phyloP scores from a whole-genome alignment of 1,139 yeast genomes.

The Suzukiozyma palmioleophila region DNA sequence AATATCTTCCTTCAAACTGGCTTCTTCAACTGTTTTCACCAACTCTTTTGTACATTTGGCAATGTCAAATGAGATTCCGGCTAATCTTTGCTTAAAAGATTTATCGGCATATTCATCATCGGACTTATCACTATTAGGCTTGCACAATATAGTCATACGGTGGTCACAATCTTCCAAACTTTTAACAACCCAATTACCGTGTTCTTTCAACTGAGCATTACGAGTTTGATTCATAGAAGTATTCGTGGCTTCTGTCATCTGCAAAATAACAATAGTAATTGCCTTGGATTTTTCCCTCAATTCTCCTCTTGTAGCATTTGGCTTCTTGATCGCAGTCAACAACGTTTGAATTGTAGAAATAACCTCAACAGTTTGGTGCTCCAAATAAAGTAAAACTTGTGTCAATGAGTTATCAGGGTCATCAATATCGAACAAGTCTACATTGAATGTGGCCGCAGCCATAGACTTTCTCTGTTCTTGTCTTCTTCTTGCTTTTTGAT shows the following conservation, averaged over 20 bases:
- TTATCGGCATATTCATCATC: slow-evolving; percentile 78
- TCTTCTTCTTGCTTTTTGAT: slow-evolving; percentile 37
- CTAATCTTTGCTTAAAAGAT: slow-evolving; percentile 85
- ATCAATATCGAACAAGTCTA: slow-evolving; percentile 70
- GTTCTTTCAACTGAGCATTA: slow-evolving; percentile 77
- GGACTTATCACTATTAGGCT: slow-evolving; percentile 41
- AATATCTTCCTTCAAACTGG: slow-evolving; percentile 79
- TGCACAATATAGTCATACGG: slow-evolving; percentile 67
- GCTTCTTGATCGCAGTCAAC: slow-evolving; percentile 69
- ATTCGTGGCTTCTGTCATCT: slow-evolving; percentile 88
- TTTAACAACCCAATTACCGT: slow-evolving; percentile 87
- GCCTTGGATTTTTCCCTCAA: slow-evolving; percentile 69
- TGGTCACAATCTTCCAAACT: slow-evolving; percentile 80
- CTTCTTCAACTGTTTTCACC: slow-evolving; percentile 94
- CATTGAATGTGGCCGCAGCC: slow-evolving; percentile 58
- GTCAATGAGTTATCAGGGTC: slow-evolving; percentile 86
- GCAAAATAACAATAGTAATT: slow-evolving; percentile 71
- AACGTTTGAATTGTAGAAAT: slow-evolving; percentile 85
- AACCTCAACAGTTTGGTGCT: slow-evolving; percentile 90
- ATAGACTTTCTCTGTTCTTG: slow-evolving; percentile 47
- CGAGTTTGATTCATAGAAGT: slow-evolving; percentile 87
- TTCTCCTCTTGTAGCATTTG: slow-evolving; percentile 72
- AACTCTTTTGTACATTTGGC: slow-evolving; percentile 94
- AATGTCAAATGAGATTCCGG: slow-evolving; percentile 93
- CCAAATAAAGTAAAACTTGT: slow-evolving; percentile 79